A percentile compares a stretch with the other conserved stretches of the same genome.
Evolutionary conservation across 2,329 filamentous ascomycete species (phyloP).

Genomic region (Coniochaeta sp.): DNA sequence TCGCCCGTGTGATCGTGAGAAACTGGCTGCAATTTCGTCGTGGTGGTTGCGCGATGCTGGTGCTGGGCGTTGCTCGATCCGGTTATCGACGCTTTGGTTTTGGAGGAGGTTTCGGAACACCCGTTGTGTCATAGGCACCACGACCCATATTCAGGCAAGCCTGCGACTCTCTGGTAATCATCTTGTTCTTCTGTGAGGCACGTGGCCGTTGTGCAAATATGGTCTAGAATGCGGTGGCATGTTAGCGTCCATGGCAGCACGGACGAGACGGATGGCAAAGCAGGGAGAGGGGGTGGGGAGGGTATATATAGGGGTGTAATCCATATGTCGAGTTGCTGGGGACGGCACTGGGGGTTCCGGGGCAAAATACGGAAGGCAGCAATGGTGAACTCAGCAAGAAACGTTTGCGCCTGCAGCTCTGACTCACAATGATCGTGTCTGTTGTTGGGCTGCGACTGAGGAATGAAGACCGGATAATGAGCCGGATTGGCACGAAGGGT

Average conservation of each 20-base stretch:
- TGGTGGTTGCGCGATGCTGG: background rate
- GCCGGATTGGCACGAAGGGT: conserved; percentile 15
- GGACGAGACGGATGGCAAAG: background rate
- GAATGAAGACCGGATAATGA: conserved; percentile 7
- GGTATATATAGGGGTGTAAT: conserved; percentile 3
- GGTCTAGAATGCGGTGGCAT: conserved; percentile 6
- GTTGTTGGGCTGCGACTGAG: conserved; percentile 9
- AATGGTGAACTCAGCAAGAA: conserved; percentile 4
- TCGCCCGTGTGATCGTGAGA: background rate
- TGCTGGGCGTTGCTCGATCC: background rate
- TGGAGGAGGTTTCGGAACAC: conserved; percentile 26
- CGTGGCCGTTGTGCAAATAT: conserved; percentile 4
- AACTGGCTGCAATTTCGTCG: background rate
- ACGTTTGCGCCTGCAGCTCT: conserved; percentile 8
- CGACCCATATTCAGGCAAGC: conserved; percentile 23
- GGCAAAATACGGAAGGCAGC: background rate
- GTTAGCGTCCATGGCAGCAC: conserved; percentile 12
- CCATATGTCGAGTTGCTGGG: conserved; percentile 5
- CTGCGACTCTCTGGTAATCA: conserved; percentile 23
- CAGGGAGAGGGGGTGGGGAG: background rate
- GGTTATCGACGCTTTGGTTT: conserved; percentile 23
- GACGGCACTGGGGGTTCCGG: conserved; percentile 7
- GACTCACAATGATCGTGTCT: conserved; percentile 19
- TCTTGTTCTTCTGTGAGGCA: conserved; percentile 14
- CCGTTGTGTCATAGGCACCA: conserved; percentile 28